A percentile compares a stretch with the other conserved stretches of the same genome.
Evolutionary conservation across 805 yeast genomes (phyloP).

Genomic region (Starmerella riodocensis): DNA sequence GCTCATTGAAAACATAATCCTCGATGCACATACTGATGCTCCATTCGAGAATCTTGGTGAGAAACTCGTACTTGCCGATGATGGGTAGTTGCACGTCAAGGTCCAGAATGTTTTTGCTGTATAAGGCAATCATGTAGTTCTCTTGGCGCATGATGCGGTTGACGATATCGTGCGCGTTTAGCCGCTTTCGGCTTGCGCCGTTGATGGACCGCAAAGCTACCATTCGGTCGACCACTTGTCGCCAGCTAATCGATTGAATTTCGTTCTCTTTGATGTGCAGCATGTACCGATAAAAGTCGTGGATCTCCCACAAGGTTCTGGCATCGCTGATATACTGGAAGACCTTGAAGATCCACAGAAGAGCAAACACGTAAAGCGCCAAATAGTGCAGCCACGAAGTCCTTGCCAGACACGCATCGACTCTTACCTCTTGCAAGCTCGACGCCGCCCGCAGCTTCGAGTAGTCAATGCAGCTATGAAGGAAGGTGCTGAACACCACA

Average conservation of each 20-base stretch:
- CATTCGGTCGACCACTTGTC: slow-evolving; percentile 61
- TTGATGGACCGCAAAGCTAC: slow-evolving; percentile 50
- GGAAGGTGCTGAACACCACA: slow-evolving; percentile 61
- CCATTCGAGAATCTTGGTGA: slow-evolving; percentile 91
- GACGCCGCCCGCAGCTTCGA: slow-evolving; percentile 30
- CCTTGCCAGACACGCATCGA: slow-evolving; percentile 37
- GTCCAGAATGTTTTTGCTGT: slow-evolving; percentile 64
- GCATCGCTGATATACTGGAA: slow-evolving; percentile 43
- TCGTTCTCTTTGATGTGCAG: slow-evolving; percentile 66
- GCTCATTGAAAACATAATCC: slow-evolving; percentile 69
- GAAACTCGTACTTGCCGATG: slow-evolving; percentile 30
- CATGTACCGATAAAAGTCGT: slow-evolving; percentile 59
- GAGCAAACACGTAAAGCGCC: slow-evolving; percentile 48
- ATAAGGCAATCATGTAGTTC: slow-evolving; percentile 80
- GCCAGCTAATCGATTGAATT: slow-evolving; percentile 89
- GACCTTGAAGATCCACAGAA: slow-evolving; percentile 30
- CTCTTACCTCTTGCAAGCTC: slow-evolving; percentile 31
- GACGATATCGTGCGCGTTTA: slow-evolving; percentile 89
- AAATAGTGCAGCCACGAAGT: slow-evolving; percentile 40
- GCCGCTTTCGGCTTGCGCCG: slow-evolving; percentile 32
- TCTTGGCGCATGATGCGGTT: slow-evolving; percentile 93
- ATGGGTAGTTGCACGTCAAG: slow-evolving; percentile 46
- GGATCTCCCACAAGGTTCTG: slow-evolving; percentile 57
- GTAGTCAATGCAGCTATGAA: slow-evolving; percentile 71
- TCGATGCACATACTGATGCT: slow-evolving; percentile 75